phyloP scores from a whole-genome alignment of 2,329 filamentous ascomycete species.

The Trichophyton mentagrophytes region DNA sequence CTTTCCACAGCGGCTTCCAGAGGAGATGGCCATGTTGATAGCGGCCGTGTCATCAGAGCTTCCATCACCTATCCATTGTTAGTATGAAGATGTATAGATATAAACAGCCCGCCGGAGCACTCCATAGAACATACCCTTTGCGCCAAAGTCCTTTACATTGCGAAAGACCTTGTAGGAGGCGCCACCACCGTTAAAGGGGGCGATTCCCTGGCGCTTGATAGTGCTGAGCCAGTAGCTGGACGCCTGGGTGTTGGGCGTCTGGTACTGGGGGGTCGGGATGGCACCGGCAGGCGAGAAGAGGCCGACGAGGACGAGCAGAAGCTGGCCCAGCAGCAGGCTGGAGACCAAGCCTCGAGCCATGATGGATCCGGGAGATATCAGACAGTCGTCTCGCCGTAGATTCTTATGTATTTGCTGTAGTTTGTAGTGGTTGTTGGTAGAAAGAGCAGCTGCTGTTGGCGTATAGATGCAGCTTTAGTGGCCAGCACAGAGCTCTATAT shows the following conservation, averaged over 20 bases:
- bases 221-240: conserved; percentile 55
- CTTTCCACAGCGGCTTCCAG: conserved; percentile 65
- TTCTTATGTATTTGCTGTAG: neutral
- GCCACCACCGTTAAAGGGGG: conserved; percentile 46
- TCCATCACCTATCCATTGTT: conserved; percentile 42
- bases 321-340: conserved; percentile 16
- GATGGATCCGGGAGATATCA: neutral
- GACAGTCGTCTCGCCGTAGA: neutral
- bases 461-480: neutral
- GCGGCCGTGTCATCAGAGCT: conserved; percentile 71
- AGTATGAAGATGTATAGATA: neutral
- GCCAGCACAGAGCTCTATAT: neutral
- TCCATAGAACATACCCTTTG: conserved; percentile 45
- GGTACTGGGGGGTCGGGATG: conserved; percentile 10
- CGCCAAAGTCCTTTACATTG: conserved; percentile 65
- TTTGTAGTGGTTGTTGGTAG: neutral
- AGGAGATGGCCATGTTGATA: conserved; percentile 71
- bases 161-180: conserved; percentile 57
- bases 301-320: conserved; percentile 23
- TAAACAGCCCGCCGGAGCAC: neutral
- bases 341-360: conserved; percentile 6
- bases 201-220: conserved; percentile 55
- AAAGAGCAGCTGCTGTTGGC: neutral
- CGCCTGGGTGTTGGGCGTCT: conserved; percentile 6
- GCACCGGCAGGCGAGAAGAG: conserved; percentile 22